These are phyloP conservation scores for Solanum aculeatissimum DNA, from an alignment of 305 asterid genomes.

Conservation along the genomic window DNA sequence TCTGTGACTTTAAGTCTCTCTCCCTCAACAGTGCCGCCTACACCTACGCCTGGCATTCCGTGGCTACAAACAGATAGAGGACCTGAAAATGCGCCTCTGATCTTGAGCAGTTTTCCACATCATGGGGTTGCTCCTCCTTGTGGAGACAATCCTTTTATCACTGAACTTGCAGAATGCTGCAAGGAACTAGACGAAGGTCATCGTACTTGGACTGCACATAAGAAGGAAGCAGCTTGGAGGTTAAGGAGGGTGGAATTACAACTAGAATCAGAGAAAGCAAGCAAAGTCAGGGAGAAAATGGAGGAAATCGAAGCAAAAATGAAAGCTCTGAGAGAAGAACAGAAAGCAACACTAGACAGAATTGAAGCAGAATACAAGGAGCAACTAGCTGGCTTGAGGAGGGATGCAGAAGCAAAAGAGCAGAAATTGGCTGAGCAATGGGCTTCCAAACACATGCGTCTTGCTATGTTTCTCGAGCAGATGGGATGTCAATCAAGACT, in stretches of 20 bases:
- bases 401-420: slow-evolving; percentile 83
- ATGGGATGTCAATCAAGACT: slow-evolving; percentile 42
- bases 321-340: slow-evolving; percentile 66
- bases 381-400: slow-evolving; percentile 59
- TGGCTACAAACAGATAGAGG: slow-evolving; percentile 42
- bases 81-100: neutral
- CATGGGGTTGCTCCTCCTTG: slow-evolving; percentile 16
- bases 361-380: slow-evolving; percentile 74
- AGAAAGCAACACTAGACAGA: slow-evolving; percentile 41
- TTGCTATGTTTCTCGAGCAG: slow-evolving; percentile 61
- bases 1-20: slow-evolving; percentile 74
- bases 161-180: slow-evolving; percentile 66
- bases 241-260: slow-evolving; percentile 69
- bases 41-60: slow-evolving; percentile 17
- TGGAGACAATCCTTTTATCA: slow-evolving; percentile 23
- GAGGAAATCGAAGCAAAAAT: slow-evolving; percentile 75
- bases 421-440: slow-evolving; percentile 86
- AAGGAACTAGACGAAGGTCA: slow-evolving; percentile 74
- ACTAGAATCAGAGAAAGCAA: slow-evolving; percentile 76
- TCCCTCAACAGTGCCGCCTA: slow-evolving; percentile 33
- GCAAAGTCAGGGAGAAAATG: slow-evolving; percentile 57
- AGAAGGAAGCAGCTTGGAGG: slow-evolving; percentile 85
- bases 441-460: slow-evolving; percentile 60
- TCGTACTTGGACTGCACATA: slow-evolving; percentile 57
- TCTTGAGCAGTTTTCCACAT: slow-evolving; percentile 12